A percentile compares a stretch with the other conserved stretches of the same genome.
Conservation (phyloP, 2,329 filamentous ascomycete species). For the Exserohilum turcica region DNA sequence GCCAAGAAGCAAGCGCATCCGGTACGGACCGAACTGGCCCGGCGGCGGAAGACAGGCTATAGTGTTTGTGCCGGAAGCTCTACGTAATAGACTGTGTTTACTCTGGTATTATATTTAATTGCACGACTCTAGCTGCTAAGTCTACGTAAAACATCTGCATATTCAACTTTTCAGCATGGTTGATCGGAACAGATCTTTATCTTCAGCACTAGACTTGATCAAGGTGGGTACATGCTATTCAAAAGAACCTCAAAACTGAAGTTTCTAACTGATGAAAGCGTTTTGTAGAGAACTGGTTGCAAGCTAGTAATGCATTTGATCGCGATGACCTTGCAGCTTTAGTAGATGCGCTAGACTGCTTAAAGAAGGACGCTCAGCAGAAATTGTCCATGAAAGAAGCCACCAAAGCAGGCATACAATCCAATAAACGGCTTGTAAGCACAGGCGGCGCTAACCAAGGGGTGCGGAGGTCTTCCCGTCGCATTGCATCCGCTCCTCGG, state of each 20-base stretch:
- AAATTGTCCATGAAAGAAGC: constrained; percentile 1
- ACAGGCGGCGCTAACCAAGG: not conserved
- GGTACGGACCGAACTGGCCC: not conserved
- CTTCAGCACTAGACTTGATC: constrained; percentile 4
- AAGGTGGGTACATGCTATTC: not conserved
- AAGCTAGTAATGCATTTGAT: constrained; percentile 3
- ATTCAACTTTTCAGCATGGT: not conserved
- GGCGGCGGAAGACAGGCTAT: not conserved
- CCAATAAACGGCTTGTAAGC: not conserved
- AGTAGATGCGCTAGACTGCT: constrained; percentile 3
- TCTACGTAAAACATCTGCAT: not conserved
- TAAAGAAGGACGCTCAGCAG: constrained; percentile 7
- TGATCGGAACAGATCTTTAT: not conserved
- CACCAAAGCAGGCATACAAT: not conserved
- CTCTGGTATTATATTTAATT: not conserved
- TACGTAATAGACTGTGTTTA: not conserved
- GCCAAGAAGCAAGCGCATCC: not conserved
- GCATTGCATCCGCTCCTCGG: not conserved
- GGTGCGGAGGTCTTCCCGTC: constrained; percentile 3
- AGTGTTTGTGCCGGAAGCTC: not conserved
- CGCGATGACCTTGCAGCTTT: constrained; percentile 2
- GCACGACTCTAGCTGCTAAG: not conserved
- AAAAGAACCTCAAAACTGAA: not conserved
- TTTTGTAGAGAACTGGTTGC: constrained; percentile 1
- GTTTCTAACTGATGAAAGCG: not conserved